Evolutionary conservation across 2,329 filamentous ascomycete genomes (phyloP), one percentile per base, ranked within the genome.

Genomic region (Colletotrichum nymphaeae): DNA sequence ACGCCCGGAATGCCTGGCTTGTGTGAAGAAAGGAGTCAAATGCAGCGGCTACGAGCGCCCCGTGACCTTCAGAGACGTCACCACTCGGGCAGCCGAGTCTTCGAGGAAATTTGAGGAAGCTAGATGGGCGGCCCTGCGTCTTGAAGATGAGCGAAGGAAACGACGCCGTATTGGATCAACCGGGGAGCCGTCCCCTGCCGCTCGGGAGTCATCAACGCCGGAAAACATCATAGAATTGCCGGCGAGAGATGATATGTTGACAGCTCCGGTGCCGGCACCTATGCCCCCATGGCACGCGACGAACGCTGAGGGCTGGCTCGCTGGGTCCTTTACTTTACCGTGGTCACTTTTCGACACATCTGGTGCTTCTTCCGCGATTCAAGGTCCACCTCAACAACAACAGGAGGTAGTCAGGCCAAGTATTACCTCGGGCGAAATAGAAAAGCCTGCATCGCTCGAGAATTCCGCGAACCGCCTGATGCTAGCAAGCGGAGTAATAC

Each of bases 21-120:
- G 69, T 11, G 69, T 72, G 2, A 52, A 52, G 16, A 58, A 65
- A 19, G 69, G 69, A n/a, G 63, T 72, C 12, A 30, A 63, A 22
- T 72, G 69, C 65, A 72, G 69, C 52, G 69, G 69, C 19, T 72
- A 72, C 5, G 57, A 72, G 22, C 69, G 69, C 14, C 28, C 64
- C 1, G 65, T 72, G 12, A 53, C 69, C 22, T 72, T 72, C 65
- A 68, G 52, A 42, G 69, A 72, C 9, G 64, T 72, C 35, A 72
- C 69, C 5, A 58, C 65, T 11, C 52, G 37, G 12, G 69, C 69
- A 1, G 69, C 69, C 5, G 69, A 72, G 37, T 68, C 69, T 5
- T 72, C 69, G 4, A 60, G 46, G 24, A 67, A 63, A 1, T 72
- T 72, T 5, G 69, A 72, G n/a, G 69, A 67, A 2, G 69, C 69